Evolutionary conservation across 179 eudicot genomes (phyloP).

Genomic region (Gypsophila paniculata): DNA sequence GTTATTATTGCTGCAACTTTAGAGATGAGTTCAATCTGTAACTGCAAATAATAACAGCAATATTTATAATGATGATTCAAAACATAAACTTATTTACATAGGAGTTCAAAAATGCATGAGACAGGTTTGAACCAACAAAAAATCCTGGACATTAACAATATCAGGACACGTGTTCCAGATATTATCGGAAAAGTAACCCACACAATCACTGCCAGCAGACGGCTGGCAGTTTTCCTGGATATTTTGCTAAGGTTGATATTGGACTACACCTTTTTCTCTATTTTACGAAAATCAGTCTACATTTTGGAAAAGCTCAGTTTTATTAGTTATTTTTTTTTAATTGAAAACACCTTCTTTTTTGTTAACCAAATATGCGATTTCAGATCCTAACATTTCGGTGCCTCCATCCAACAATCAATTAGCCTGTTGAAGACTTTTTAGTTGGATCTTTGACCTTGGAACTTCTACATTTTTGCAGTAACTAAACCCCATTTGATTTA

Average conservation of each 20-base stretch:
- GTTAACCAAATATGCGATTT: not conserved
- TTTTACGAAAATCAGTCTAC: too few relatives aligned
- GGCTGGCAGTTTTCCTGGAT: not conserved
- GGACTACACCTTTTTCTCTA: not conserved
- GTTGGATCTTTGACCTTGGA: too few relatives aligned
- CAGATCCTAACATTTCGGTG: not conserved
- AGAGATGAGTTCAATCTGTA: constrained; percentile 87
- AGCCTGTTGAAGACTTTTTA: not conserved
- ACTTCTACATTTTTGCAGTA: too few relatives aligned
- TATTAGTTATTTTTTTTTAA: not conserved
- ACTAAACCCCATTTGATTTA: too few relatives aligned
- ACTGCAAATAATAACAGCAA: constrained; percentile 15
- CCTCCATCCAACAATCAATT: not conserved
- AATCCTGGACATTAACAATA: not conserved
- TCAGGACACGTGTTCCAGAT: constrained; percentile 7
- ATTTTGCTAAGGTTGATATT: not conserved
- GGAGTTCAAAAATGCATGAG: not conserved
- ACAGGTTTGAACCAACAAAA: not conserved
- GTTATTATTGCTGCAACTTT: constrained; percentile 59
- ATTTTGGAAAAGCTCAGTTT: too few relatives aligned
- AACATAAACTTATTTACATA: not conserved
- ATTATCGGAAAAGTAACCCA: not conserved
- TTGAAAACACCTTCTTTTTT: not conserved
- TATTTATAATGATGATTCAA: not conserved
- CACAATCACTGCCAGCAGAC: not conserved